phyloP scores from a whole-genome alignment of 2,329 filamentous ascomycete genomes.

The Aspergillus cejpii region DNA sequence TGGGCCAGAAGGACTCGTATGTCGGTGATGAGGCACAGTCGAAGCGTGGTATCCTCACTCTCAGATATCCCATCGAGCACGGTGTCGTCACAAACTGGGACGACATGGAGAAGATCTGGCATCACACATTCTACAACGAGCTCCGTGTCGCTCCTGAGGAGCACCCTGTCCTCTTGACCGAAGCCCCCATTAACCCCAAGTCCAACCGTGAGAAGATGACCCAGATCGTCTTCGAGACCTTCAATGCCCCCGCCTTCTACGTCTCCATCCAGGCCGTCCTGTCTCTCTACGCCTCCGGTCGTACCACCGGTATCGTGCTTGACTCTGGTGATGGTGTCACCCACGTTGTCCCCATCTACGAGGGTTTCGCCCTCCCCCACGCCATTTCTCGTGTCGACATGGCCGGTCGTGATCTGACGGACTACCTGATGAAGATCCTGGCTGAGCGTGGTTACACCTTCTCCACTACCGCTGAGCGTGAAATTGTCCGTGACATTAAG shows the following conservation, averaged over 20 bases:
- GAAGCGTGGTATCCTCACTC: slow-evolving; percentile 99
- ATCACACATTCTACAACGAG: slow-evolving; percentile 99
- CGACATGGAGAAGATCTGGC: slow-evolving; percentile 99
- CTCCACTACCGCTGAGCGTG: slow-evolving; percentile 99
- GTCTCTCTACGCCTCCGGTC: slow-evolving; percentile 98
- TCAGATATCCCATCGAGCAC: slow-evolving; percentile 99
- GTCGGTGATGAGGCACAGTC: slow-evolving; percentile 99
- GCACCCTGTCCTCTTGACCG: slow-evolving; percentile 97
- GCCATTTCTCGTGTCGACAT: slow-evolving; percentile 99
- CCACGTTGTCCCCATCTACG: slow-evolving; percentile 99
- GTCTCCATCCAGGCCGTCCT: slow-evolving; percentile 99
- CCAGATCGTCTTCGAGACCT: slow-evolving; percentile 99
- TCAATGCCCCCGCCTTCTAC: slow-evolving; percentile 99
- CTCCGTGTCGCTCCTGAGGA: slow-evolving; percentile 99
- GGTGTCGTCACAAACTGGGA: slow-evolving; percentile 99
- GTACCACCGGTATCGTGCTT: slow-evolving; percentile 99
- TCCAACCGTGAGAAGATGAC: slow-evolving; percentile 99
- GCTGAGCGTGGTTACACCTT: slow-evolving; percentile 99
- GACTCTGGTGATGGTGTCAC: slow-evolving; percentile 99
- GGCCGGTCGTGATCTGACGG: slow-evolving; percentile 99
- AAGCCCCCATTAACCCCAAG: slow-evolving; percentile 99
- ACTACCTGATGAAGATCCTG: slow-evolving; percentile 99
- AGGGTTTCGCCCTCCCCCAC: slow-evolving; percentile 99
- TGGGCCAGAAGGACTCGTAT: slow-evolving; percentile 99
- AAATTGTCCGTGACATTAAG: slow-evolving; percentile 99